These are phyloP conservation scores for Dactylellina cionopaga DNA, from an alignment of 2,329 filamentous ascomycete genomes.

Conservation along the genomic window DNA sequence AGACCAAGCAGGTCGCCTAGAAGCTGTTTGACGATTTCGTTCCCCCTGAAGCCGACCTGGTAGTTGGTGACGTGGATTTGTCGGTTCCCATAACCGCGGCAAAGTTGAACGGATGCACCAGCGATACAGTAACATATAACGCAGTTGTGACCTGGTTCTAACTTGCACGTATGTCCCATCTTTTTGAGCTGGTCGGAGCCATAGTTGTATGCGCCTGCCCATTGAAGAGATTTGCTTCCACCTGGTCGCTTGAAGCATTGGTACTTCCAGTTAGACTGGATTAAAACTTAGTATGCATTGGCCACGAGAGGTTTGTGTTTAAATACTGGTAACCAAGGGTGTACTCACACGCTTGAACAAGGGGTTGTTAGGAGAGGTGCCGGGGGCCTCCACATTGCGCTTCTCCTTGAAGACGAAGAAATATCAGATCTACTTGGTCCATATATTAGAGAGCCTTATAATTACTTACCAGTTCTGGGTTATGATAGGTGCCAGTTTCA, in stretches of 20 bases:
- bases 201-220: constrained; percentile 7
- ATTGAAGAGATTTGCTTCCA: background rate
- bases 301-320: no score
- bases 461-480: background rate
- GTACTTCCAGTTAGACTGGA: constrained; percentile 27
- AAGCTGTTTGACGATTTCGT: background rate
- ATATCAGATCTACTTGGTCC: no score
- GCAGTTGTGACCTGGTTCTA: background rate
- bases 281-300: background rate
- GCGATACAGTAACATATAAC: constrained; percentile 6
- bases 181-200: background rate
- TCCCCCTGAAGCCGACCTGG: background rate
- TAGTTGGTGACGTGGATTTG: background rate
- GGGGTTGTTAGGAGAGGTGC: no score
- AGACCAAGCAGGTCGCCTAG: background rate
- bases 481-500: background rate
- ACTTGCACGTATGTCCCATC: background rate
- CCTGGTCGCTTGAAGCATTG: constrained; percentile 10
- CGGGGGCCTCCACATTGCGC: no score
- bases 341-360: constrained; percentile 18
- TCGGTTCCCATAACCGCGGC: background rate
- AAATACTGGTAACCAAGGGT: background rate
- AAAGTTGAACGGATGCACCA: constrained; percentile 27
- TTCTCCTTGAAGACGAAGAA: no score
- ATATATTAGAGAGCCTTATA: no score